Evolutionary conservation across 441 rosid genomes (phyloP).

Genomic region (Mallotus japonicus): DNA sequence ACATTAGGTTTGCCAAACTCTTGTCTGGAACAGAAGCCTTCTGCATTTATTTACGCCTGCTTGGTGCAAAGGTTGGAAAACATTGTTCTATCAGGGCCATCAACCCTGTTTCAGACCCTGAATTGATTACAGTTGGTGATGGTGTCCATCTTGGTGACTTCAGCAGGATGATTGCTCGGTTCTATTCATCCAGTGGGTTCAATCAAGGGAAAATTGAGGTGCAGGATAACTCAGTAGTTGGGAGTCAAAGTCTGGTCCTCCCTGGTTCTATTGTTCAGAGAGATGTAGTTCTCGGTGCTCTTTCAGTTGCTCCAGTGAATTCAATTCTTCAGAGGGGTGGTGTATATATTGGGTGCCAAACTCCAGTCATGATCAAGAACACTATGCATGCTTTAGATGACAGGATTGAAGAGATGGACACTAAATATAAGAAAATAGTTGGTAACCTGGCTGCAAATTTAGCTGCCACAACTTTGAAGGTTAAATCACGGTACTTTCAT

Average conservation of each 20-base stretch:
- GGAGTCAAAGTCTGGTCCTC: slow-evolving; percentile 64
- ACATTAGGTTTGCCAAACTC: slow-evolving; percentile 62
- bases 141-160: slow-evolving; percentile 80
- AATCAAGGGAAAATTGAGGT: slow-evolving; percentile 39
- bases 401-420: slow-evolving; percentile 74
- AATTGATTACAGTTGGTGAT: slow-evolving; percentile 41
- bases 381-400: slow-evolving; percentile 63
- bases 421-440: slow-evolving; percentile 58
- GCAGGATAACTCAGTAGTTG: slow-evolving; percentile 59
- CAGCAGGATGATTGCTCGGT: slow-evolving; percentile 50
- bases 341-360: slow-evolving; percentile 58
- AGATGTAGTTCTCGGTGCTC: slow-evolving; percentile 64
- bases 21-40: slow-evolving; percentile 71
- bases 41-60: slow-evolving; percentile 51
- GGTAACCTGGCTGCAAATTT: slow-evolving; percentile 61
- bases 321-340: slow-evolving; percentile 59
- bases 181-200: slow-evolving; percentile 44
- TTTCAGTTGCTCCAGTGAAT: slow-evolving; percentile 60
- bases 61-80: slow-evolving; percentile 57
- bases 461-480: slow-evolving; percentile 62
- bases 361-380: slow-evolving; percentile 62
- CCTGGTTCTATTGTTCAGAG: slow-evolving; percentile 52
- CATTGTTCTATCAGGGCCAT: slow-evolving; percentile 70
- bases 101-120: slow-evolving; percentile 59
- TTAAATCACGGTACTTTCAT: slow-evolving; percentile 65